Percentiles rank a stretch among this genome's conserved stretches.
These are phyloP conservation scores for Sugiyamaella mastotermitis DNA, from an alignment of 805 yeast genomes.

Conservation along the genomic window DNA sequence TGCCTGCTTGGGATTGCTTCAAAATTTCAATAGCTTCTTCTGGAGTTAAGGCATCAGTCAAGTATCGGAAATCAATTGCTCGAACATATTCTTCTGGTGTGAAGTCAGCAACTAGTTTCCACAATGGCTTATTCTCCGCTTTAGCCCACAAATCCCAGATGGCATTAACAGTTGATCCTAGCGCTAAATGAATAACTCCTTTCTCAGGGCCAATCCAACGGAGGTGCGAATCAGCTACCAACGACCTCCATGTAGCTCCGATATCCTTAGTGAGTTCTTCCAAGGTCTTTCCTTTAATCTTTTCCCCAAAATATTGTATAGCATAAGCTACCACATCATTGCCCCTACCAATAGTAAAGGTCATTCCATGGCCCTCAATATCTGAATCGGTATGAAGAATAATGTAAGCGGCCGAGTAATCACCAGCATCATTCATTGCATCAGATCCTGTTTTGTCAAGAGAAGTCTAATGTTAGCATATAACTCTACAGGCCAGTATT, in stretches of 20 bases:
- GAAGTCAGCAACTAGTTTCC: constrained; percentile 36
- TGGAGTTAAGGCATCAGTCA: constrained; percentile 35
- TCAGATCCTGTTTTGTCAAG: constrained; percentile 35
- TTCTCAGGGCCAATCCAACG: constrained; percentile 40
- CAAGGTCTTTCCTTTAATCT: constrained; percentile 29
- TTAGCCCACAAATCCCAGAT: constrained; percentile 39
- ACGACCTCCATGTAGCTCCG: constrained; percentile 35
- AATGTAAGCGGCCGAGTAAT: constrained; percentile 34
- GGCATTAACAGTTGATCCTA: constrained; percentile 36
- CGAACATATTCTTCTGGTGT: constrained; percentile 35
- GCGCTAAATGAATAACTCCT: constrained; percentile 35
- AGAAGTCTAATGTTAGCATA: too few species aligned
- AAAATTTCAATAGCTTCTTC: constrained; percentile 33
- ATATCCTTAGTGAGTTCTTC: constrained; percentile 30
- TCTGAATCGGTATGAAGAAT: constrained; percentile 27
- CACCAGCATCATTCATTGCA: constrained; percentile 35
- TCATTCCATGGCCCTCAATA: constrained; percentile 36
- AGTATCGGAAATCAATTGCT: constrained; percentile 36
- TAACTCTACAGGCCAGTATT: background rate
- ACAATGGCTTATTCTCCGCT: constrained; percentile 31
- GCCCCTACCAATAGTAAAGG: constrained; percentile 35
- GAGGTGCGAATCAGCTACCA: constrained; percentile 35
- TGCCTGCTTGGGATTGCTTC: constrained; percentile 26
- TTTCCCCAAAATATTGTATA: constrained; percentile 31
- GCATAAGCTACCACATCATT: constrained; percentile 31